Base-by-base conservation (phyloP, 1,284 basidiomycete species). In the Ceraceosorus bombacis region DNA sequence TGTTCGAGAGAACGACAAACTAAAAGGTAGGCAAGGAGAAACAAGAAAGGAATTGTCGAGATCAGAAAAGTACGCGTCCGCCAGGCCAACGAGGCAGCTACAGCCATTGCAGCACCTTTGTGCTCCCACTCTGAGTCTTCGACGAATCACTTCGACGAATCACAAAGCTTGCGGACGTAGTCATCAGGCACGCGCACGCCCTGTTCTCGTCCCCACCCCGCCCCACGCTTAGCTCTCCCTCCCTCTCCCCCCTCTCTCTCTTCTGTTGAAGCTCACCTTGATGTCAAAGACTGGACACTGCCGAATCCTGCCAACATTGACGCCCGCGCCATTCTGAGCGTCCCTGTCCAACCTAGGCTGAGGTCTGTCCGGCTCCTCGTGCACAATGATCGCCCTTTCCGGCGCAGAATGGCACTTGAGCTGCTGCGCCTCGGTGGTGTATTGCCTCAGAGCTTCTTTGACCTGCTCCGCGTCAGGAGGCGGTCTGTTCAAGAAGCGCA, bases 1-100 rank as follows among this genome's bases (percentile, higher is more conserved):
- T 98, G 80, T 97, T 95, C 64, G 87, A 85, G 60, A 99, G 82
- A 51, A 91, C 89, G 49, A 97, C 88, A 78, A 98, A 96, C 82
- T 84, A 57, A 15, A 17, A 17, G 41, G 8, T 48, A 55, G 27
- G 49, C 38, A 54, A 52, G 43, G 39, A 41, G 48, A 49, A 6
- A 15, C 12, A 17, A 38, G 49, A 17, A 36, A 6, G 54, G 12
- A 63, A 49, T n/a, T 37, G 37, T 38, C 7, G 2, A 27, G 27
- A 27, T 27, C 27, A 27, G 27, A 1, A 27, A 27, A 27, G 27
- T 27, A 27, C 27, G 27, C 27, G 27, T 27, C 27, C 3, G 27
- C 50, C 37, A 17, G 37, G 36, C 51, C 12, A 41, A 36, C 2
- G 39, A 17, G 51, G 17, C 27, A 9, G 51, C 2, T 2, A 3